These are phyloP conservation scores for Euphorbia pulcherrima DNA, from an alignment of 345 rosid species.

Conservation along the genomic window DNA sequence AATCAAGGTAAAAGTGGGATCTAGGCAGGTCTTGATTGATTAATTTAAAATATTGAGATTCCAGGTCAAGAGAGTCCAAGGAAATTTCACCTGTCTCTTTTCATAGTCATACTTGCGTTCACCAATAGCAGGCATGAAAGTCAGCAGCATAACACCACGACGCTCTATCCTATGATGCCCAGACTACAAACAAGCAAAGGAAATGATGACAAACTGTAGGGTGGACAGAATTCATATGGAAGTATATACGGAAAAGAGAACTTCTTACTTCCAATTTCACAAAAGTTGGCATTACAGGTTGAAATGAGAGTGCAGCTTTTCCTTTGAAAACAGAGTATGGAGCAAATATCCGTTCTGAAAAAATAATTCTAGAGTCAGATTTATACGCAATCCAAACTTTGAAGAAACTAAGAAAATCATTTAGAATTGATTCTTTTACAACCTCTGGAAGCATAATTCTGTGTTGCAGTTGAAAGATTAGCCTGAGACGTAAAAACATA, in stretches of 20 bases:
- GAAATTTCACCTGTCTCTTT: slow-evolving; percentile 59
- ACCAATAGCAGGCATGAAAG: slow-evolving; percentile 72
- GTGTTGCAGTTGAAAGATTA: slow-evolving; percentile 37
- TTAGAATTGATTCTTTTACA: not conserved
- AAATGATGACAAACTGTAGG: slow-evolving; percentile 9
- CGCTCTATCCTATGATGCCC: slow-evolving; percentile 57
- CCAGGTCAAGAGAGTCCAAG: not conserved
- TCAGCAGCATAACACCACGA: slow-evolving; percentile 68
- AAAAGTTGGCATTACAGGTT: slow-evolving; percentile 73
- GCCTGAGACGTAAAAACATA: slow-evolving; percentile 36
- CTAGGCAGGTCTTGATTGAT: not conserved
- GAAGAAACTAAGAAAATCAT: not conserved
- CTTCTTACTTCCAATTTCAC: slow-evolving; percentile 44
- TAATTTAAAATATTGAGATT: not conserved
- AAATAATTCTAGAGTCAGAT: slow-evolving; percentile 24
- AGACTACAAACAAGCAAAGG: slow-evolving; percentile 35
- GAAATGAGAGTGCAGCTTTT: slow-evolving; percentile 73
- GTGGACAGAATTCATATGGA: not conserved
- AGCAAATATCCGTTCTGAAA: slow-evolving; percentile 55
- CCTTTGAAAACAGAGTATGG: slow-evolving; percentile 79
- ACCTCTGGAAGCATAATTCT: slow-evolving; percentile 39
- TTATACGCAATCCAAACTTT: not conserved
- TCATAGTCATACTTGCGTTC: slow-evolving; percentile 88
- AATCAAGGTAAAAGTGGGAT: not conserved
- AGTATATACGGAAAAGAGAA: not conserved